Evolutionary conservation across 2,329 filamentous ascomycete species (phyloP), one percentile per base, ranked within the genome.

Genomic region (Fusarium torulosum): DNA sequence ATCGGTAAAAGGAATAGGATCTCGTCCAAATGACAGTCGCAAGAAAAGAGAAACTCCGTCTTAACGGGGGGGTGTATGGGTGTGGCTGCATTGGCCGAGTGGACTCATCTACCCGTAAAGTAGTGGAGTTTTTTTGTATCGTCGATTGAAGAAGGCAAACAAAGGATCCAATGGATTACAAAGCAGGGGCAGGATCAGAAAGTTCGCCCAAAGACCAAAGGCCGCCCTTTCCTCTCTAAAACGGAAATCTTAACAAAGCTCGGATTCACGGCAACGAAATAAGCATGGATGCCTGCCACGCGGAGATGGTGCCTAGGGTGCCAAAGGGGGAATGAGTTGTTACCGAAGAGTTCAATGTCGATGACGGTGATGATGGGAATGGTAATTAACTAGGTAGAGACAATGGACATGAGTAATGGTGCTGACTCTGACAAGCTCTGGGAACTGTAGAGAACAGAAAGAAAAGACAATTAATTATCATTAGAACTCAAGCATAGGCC

Each of bases 111-210:
- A 44, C 42, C 40, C 38, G 38, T 52, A 46, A 6, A 13, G 27
- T 29, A 20, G 23, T 42, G 27, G 53, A 44, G 49, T 57, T 29
- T 29, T 27, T 29, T 13, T 29, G 43, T 58, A 63, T 58, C 40
- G 52, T 45, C 27, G 40, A 63, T 45, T 29, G 11, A 15, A 14
- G 29, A 51, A 54, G 49, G 20, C 40, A 25, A 46, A 57, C 35
- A 53, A 56, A 54, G 33, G 50, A 53, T 25, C 65, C 46, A 57
- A 57, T 29, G 27, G 66, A 70, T 70, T 70, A 70, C 67, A 70
- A 70, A 70, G 67, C 67, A 64, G 41, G 19, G 31, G 14, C 14
- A 59, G 33, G 52, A 49, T 7, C 41, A 52, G 6, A 20, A 27
- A 53, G 46, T 20, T 19, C 27, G 15, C 33, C 15, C 35, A 53